Evolutionary conservation across 768 basidiomycete species (phyloP).

Genomic region (Hemileccinum rubropunctum): DNA sequence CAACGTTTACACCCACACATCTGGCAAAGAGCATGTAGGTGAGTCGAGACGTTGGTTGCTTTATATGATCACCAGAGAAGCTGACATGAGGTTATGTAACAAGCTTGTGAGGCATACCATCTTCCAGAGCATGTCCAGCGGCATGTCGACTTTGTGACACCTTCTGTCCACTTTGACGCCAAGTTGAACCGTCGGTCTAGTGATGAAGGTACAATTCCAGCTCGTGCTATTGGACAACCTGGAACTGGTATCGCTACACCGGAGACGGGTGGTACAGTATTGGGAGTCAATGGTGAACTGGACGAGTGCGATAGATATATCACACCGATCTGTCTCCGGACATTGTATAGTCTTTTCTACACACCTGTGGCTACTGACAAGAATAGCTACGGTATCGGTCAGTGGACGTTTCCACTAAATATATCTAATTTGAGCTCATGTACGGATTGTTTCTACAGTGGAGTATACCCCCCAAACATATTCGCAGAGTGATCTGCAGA

Average conservation of each 20-base stretch:
- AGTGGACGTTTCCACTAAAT: too few species aligned
- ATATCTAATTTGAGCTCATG: too few species aligned
- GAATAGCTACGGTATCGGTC: too few species aligned
- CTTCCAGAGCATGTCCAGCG: too few species aligned
- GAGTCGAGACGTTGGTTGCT: neutral
- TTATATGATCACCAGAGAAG: neutral
- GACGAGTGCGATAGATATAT: conserved; percentile 26
- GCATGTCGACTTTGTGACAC: neutral
- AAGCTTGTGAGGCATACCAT: too few species aligned
- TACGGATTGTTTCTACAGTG: conserved; percentile 10
- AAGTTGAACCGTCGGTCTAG: neutral
- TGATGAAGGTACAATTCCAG: neutral
- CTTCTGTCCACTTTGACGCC: neutral
- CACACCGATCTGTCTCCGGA: conserved; percentile 15
- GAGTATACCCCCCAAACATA: conserved; percentile 35
- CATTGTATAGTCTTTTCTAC: too few species aligned
- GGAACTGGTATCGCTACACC: conserved; percentile 5
- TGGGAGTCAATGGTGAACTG: neutral
- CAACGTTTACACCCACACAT: conserved; percentile 24
- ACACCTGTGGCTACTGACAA: too few species aligned
- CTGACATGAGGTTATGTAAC: too few species aligned
- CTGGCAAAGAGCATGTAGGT: conserved; percentile 8
- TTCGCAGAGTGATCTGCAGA: conserved; percentile 25
- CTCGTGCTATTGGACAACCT: conserved; percentile 15
- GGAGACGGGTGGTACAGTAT: conserved; percentile 12